Percentiles rank a stretch among this genome's conserved stretches.
These are phyloP conservation scores for Saccharomycopsis synnaedendra DNA, from an alignment of 805 yeast genomes.

Conservation along the genomic window DNA sequence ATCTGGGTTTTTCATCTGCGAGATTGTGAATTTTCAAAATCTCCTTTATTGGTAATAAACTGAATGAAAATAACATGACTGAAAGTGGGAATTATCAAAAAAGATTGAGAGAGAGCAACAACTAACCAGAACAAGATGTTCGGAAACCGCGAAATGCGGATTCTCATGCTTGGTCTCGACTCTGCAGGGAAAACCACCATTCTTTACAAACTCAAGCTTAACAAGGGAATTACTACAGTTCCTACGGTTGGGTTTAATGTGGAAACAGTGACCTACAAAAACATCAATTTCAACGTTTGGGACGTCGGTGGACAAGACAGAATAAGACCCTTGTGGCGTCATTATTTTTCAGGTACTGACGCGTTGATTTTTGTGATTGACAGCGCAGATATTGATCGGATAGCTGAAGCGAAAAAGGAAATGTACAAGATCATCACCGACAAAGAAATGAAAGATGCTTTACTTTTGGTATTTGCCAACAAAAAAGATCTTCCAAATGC, in stretches of 20 bases:
- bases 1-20: too few relatives aligned
- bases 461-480: slow-evolving; percentile 77
- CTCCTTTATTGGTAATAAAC: too few relatives aligned
- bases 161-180: slow-evolving; percentile 85
- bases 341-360: slow-evolving; percentile 86
- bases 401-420: slow-evolving; percentile 71
- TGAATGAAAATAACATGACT: too few relatives aligned
- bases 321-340: slow-evolving; percentile 89
- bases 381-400: slow-evolving; percentile 57
- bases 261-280: slow-evolving; percentile 73
- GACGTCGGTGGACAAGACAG: slow-evolving; percentile 95
- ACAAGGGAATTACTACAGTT: slow-evolving; percentile 66
- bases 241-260: slow-evolving; percentile 94
- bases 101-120: too few relatives aligned
- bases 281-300: slow-evolving; percentile 81
- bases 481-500: slow-evolving; percentile 72
- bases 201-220: slow-evolving; percentile 69
- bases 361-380: slow-evolving; percentile 89
- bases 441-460: slow-evolving; percentile 71
- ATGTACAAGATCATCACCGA: slow-evolving; percentile 69
- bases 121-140: slow-evolving; percentile 30
- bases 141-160: slow-evolving; percentile 44
- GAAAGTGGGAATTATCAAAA: too few relatives aligned
- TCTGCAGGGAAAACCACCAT: slow-evolving; percentile 91
- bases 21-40: too few relatives aligned